Percentiles rank a stretch among this genome's conserved stretches.
phyloP scores from a whole-genome alignment of 2,329 filamentous ascomycete species.

The Aspergillus ibericus region DNA sequence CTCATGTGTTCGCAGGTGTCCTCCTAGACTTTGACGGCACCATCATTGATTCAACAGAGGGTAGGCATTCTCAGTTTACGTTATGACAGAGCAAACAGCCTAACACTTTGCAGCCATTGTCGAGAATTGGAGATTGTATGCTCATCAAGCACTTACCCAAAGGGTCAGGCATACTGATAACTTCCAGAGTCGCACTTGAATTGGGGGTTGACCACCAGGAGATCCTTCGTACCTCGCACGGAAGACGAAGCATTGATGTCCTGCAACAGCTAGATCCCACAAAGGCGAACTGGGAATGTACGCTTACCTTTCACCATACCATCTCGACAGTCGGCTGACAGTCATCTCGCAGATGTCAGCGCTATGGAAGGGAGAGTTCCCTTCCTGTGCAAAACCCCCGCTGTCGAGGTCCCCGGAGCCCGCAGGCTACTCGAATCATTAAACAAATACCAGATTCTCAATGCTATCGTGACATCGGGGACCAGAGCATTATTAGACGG shows the following conservation, averaged over 20 bases:
- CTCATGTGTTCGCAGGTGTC: constrained; percentile 5
- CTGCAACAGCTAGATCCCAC: not conserved
- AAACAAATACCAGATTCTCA: not conserved
- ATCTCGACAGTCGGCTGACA: too few relatives aligned
- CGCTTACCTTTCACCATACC: not conserved
- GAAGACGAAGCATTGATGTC: constrained; percentile 6
- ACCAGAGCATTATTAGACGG: not conserved
- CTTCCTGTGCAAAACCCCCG: not conserved
- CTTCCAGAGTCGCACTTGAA: not conserved
- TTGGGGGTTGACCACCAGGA: not conserved
- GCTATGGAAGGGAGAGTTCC: constrained; percentile 5
- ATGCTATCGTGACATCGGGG: constrained; percentile 4
- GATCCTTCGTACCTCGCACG: constrained; percentile 6
- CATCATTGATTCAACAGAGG: constrained; percentile 9
- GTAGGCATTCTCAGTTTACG: not conserved
- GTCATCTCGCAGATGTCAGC: not conserved
- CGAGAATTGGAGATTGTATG: constrained; percentile 5
- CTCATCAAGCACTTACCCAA: not conserved
- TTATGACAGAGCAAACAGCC: too few relatives aligned
- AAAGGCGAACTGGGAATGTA: constrained; percentile 9
- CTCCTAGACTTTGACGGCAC: constrained; percentile 8
- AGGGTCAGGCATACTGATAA: not conserved
- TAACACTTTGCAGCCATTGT: not conserved
- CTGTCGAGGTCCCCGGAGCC: constrained; percentile 4
- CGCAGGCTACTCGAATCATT: constrained; percentile 2